Evolutionary conservation across 805 yeast species (phyloP).

Genomic region (Citeromyces nyonsensis): DNA sequence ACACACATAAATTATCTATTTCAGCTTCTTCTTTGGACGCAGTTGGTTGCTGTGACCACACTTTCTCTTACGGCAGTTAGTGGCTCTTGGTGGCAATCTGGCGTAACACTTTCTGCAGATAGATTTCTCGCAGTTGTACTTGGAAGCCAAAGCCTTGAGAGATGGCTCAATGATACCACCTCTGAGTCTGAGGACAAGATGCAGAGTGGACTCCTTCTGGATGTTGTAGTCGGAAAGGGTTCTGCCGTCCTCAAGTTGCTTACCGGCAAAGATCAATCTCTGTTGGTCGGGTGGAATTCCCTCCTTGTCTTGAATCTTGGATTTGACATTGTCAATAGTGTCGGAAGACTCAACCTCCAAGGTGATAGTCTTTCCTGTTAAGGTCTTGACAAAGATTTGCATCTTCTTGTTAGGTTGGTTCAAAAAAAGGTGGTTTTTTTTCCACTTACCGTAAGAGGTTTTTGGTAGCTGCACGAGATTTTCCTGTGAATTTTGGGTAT

Average conservation of each 20-base stretch:
- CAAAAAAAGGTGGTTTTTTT: too few relatives aligned
- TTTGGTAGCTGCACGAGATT: too few relatives aligned
- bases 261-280: constrained; percentile 90
- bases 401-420: constrained; percentile 17
- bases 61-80: constrained; percentile 99
- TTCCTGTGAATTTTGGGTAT: too few relatives aligned
- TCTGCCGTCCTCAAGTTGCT: constrained; percentile 93
- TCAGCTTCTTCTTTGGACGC: constrained; percentile 99
- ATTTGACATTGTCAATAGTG: constrained; percentile 89
- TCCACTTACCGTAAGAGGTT: too few relatives aligned
- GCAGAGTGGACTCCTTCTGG: constrained; percentile 73
- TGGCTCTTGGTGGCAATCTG: constrained; percentile 99
- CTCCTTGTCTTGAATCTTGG: constrained; percentile 92
- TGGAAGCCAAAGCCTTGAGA: constrained; percentile 96
- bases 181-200: constrained; percentile 52
- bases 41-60: constrained; percentile 99
- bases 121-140: constrained; percentile 98
- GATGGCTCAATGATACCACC: constrained; percentile 97
- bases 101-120: constrained; percentile 99
- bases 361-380: constrained; percentile 95
- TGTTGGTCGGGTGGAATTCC: constrained; percentile 97
- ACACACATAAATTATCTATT: constrained; percentile 34
- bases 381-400: constrained; percentile 98
- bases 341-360: constrained; percentile 83
- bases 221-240: constrained; percentile 89